Evolutionary conservation across 805 yeast genomes (phyloP).

Genomic region (Kregervanrija delftensis): DNA sequence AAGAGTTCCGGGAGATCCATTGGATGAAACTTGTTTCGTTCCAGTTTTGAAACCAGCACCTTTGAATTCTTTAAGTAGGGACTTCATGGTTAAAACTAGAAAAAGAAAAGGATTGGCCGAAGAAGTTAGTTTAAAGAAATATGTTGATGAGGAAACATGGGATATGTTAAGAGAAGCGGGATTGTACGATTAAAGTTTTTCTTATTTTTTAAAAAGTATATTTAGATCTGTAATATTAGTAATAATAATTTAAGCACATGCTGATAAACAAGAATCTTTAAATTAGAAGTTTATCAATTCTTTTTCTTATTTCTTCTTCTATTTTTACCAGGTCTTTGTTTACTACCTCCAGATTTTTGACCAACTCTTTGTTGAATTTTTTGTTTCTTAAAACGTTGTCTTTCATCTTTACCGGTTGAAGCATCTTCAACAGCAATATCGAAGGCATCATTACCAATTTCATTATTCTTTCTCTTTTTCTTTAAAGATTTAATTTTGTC

Average conservation of each 20-base stretch:
- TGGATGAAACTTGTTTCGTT: constrained; percentile 56
- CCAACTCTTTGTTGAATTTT: constrained; percentile 31
- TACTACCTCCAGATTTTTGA: constrained; percentile 40
- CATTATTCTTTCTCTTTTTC: constrained; percentile 77
- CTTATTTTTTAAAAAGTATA: constrained; percentile 7
- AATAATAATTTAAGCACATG: background rate
- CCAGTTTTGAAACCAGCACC: constrained; percentile 76
- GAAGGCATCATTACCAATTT: constrained; percentile 67
- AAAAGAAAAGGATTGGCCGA: constrained; percentile 78
- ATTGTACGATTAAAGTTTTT: too few species aligned
- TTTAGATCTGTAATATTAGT: background rate
- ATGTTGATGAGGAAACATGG: constrained; percentile 56
- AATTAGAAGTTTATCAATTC: background rate
- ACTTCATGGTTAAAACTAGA: constrained; percentile 83
- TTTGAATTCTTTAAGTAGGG: constrained; percentile 66
- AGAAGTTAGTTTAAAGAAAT: constrained; percentile 60
- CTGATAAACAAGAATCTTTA: background rate
- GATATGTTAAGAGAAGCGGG: constrained; percentile 36
- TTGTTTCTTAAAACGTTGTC: constrained; percentile 47
- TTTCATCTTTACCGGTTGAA: constrained; percentile 36
- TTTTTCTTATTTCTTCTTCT: constrained; percentile 35
- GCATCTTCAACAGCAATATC: constrained; percentile 92
- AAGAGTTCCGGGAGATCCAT: constrained; percentile 84
- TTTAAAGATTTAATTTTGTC: constrained; percentile 88
- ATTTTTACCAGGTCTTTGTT: constrained; percentile 47